Evolutionary conservation across 2,329 filamentous ascomycete genomes (phyloP).

Genomic region (Cladosporium sphaerospermum): DNA sequence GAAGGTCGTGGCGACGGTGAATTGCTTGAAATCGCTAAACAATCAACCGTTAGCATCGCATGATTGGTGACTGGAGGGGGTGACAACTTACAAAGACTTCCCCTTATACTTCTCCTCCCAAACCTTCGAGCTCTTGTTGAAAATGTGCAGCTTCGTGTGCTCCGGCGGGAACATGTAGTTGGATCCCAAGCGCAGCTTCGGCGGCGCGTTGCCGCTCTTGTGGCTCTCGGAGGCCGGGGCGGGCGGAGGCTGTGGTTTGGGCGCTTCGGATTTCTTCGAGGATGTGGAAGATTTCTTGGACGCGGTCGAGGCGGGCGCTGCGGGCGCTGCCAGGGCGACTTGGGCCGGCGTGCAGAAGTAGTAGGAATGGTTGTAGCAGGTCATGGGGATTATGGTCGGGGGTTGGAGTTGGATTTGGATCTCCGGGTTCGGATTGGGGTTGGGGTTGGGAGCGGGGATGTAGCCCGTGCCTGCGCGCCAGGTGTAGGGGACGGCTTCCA

Average conservation of each 20-base stretch:
- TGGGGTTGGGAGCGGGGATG: not conserved
- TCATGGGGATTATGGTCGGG: not conserved
- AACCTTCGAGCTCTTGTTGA: constrained; percentile 21
- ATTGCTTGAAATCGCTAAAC: constrained; percentile 27
- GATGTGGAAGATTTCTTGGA: not conserved
- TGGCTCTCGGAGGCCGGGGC: not conserved
- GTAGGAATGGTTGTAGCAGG: constrained; percentile 4
- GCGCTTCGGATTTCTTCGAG: not conserved
- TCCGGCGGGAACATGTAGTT: constrained; percentile 24
- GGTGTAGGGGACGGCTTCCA: constrained; percentile 8
- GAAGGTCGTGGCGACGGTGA: constrained; percentile 24
- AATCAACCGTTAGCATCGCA: not conserved
- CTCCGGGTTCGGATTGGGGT: not conserved
- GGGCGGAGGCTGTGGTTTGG: not conserved
- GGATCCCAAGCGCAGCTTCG: constrained; percentile 18
- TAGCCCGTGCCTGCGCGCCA: constrained; percentile 9
- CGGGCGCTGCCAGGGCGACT: constrained; percentile 1
- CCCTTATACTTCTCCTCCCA: constrained; percentile 22
- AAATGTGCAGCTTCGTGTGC: constrained; percentile 28
- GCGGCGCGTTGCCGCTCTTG: constrained; percentile 13
- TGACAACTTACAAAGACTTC: constrained; percentile 13
- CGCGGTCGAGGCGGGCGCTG: not conserved
- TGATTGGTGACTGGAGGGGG: not conserved
- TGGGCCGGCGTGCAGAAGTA: not conserved
- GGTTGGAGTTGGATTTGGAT: not conserved